Conservation (phyloP, 2,329 filamentous ascomycete genomes). For the Verticillium dahliae region DNA sequence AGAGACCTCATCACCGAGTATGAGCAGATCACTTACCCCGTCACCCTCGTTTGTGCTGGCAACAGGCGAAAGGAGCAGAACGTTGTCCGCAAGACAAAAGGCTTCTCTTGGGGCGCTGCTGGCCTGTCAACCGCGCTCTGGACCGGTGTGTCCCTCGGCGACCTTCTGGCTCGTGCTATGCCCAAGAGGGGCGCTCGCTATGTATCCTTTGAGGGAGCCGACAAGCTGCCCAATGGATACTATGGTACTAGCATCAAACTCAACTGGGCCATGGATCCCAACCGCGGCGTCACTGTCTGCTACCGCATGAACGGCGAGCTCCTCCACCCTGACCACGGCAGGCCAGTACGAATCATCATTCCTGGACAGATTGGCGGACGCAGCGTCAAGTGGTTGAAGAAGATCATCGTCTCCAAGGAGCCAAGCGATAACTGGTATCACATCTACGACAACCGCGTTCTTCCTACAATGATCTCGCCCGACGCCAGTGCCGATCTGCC, state of each 20-base stretch:
- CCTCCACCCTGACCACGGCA: constrained; percentile 78
- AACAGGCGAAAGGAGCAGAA: constrained; percentile 94
- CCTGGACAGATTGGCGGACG: constrained; percentile 88
- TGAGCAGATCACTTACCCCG: constrained; percentile 75
- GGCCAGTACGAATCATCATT: constrained; percentile 74
- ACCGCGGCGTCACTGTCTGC: constrained; percentile 78
- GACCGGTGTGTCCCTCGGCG: constrained; percentile 72
- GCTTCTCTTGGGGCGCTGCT: constrained; percentile 89
- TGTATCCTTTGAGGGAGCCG: constrained; percentile 86
- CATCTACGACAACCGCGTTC: constrained; percentile 84
- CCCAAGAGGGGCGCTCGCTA: constrained; percentile 68
- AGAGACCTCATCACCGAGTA: constrained; percentile 67
- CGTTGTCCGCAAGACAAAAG: constrained; percentile 81
- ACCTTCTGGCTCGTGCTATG: constrained; percentile 62
- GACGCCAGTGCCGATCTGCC: constrained; percentile 70
- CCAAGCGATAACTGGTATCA: constrained; percentile 95
- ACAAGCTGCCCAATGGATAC: constrained; percentile 79
- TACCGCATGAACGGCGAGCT: constrained; percentile 86
- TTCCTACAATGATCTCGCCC: constrained; percentile 80
- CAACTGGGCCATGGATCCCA: constrained; percentile 80
- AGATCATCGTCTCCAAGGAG: constrained; percentile 66
- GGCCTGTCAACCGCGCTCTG: constrained; percentile 83
- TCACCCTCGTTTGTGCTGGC: constrained; percentile 87
- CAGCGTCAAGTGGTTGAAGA: constrained; percentile 90
- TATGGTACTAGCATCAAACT: constrained; percentile 86